Percentiles rank a stretch among this genome's conserved stretches.
phyloP scores from a whole-genome alignment of 768 basidiomycete genomes.

The Lactarius indigo region DNA sequence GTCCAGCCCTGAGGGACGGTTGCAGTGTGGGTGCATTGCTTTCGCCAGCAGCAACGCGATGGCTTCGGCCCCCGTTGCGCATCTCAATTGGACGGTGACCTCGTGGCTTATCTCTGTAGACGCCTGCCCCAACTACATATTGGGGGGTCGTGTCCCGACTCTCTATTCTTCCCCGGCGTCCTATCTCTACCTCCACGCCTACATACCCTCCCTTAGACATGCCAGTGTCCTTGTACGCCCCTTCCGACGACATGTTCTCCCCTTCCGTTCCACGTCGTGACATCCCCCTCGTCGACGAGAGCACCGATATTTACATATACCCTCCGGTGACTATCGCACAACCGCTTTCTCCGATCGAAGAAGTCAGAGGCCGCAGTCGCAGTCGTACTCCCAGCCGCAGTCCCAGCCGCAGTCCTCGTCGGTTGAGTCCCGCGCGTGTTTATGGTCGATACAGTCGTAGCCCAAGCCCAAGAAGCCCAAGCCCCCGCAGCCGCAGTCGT shows the following conservation, averaged over 20 bases:
- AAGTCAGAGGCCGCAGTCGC: background rate
- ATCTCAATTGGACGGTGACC: background rate
- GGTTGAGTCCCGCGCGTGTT: too few relatives aligned
- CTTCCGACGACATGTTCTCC: background rate
- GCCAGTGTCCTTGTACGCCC: background rate
- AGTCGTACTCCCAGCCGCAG: background rate
- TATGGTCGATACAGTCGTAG: background rate
- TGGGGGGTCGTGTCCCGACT: background rate
- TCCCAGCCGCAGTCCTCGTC: background rate
- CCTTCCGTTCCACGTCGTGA: background rate
- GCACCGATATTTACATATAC: too few relatives aligned
- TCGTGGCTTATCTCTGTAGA: background rate
- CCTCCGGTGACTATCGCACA: background rate
- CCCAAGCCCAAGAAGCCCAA: too few relatives aligned
- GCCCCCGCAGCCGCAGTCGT: background rate
- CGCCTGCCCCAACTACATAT: background rate
- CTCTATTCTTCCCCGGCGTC: background rate
- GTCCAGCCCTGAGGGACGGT: background rate
- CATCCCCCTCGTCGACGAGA: background rate
- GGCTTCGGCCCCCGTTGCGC: background rate
- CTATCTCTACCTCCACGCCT: background rate
- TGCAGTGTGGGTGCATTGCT: background rate
- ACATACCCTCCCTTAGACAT: background rate
- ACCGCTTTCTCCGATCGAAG: background rate
- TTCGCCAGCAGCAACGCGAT: background rate